phyloP scores from a whole-genome alignment of 2,329 filamentous ascomycete genomes.

The Diaporthe amygdali region DNA sequence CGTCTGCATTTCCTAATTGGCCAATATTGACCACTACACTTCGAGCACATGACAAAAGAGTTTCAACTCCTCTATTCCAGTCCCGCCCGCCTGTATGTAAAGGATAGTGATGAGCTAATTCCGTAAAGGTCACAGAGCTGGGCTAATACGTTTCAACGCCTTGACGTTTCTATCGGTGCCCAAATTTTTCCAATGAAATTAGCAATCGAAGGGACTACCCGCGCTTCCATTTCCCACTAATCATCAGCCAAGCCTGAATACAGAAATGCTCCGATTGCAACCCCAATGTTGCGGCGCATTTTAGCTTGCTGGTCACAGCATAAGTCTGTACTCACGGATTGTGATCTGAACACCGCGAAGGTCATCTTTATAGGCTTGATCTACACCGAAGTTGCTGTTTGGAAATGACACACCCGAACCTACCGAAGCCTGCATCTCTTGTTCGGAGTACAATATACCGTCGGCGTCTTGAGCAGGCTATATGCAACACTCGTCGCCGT shows the following conservation, averaged over 20 bases:
- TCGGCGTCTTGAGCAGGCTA: neutral
- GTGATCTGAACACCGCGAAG: neutral
- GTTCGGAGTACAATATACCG: neutral
- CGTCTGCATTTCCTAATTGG: neutral
- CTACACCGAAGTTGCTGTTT: neutral
- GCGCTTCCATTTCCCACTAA: neutral
- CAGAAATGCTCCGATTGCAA: neutral
- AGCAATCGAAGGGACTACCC: neutral
- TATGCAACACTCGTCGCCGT: neutral
- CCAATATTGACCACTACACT: neutral
- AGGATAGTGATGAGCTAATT: too few species aligned
- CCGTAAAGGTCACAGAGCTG: too few species aligned
- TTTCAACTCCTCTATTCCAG: neutral
- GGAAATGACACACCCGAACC: neutral
- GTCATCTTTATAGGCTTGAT: neutral
- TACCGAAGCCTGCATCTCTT: neutral
- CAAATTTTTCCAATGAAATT: neutral
- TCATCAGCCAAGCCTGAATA: neutral
- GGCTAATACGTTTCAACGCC: too few species aligned
- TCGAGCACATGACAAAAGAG: neutral
- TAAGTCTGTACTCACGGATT: neutral
- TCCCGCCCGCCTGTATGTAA: too few species aligned
- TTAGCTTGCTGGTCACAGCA: neutral
- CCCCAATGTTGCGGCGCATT: neutral
- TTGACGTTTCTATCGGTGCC: neutral